phyloP scores from a whole-genome alignment of 164 flowering plant species.

The Kingdonia uniflora region DNA sequence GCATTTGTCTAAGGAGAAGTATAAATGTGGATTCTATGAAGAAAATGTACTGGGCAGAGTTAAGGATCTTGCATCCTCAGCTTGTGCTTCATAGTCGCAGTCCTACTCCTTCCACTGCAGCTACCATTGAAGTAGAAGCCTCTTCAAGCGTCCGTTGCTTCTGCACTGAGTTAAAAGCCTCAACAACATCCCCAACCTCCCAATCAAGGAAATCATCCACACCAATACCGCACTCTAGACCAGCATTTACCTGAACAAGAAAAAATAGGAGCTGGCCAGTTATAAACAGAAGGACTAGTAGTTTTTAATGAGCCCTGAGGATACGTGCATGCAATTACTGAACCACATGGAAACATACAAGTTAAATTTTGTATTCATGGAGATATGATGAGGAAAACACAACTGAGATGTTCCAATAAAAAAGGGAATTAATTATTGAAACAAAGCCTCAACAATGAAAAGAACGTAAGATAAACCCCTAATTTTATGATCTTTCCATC shows the following conservation, averaged over 20 bases:
- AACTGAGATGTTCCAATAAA: no score
- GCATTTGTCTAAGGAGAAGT: slow-evolving; percentile 1
- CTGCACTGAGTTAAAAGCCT: slow-evolving; percentile 58
- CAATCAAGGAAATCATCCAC: slow-evolving; percentile 56
- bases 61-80: background rate
- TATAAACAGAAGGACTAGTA: no score
- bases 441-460: no score
- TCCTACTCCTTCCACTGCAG: slow-evolving; percentile 58
- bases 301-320: no score
- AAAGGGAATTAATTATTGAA: no score
- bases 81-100: slow-evolving; percentile 11
- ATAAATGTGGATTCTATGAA: slow-evolving; percentile 4
- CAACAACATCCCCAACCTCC: slow-evolving; percentile 62
- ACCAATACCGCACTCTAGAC: slow-evolving; percentile 86
- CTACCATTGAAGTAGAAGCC: slow-evolving; percentile 79
- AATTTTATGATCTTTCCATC: no score
- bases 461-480: no score
- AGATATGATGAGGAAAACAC: no score
- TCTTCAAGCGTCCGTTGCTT: slow-evolving; percentile 89
- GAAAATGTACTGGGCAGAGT: background rate
- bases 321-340: no score
- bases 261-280: background rate
- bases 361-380: no score
- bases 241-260: slow-evolving; percentile 51
- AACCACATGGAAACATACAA: no score